Base-by-base conservation (phyloP, 352 stramenopile genomes). In the Hyaloperonospora brassicae region DNA sequence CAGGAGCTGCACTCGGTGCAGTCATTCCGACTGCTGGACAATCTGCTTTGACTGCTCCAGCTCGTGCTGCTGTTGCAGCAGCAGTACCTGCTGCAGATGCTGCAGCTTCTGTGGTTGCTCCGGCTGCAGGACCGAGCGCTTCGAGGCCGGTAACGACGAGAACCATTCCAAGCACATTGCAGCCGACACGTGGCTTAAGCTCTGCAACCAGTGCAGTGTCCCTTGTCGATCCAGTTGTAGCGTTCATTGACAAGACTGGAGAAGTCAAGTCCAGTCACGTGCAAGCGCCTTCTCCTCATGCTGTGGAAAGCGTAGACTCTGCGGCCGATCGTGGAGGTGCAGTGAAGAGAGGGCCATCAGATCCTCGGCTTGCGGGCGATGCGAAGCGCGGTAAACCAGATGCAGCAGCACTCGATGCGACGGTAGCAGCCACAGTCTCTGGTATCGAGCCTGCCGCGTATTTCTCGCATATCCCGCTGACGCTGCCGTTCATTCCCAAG, bases 221-320 rank as follows among this genome's bases (percentile, higher is more conserved):
- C 1, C 45, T 68, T 6, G 53, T 80, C n/a, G 72, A 84, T 47
- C 70, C 71, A 12, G 48, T 67, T 27, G 59, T 87, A 34, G 76
- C 72, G n/a, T 87, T 87, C 44, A 61, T 87, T 57, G 77, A 87
- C 62, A 85, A 72, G 61, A 84, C 70, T 10, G 73, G 73, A 0
- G 48, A 74, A 63, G 57, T 47, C 2, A 55, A 50, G 6, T n/a
- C 47, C 1, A 2, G 22, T 23, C 27, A 50, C 27, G 59, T 53
- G 25, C 46, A 24, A 17, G 55, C 55, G 10, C 41, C 63, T 23
- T 69, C 64, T 50, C 55, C 61, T 43, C 57, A 66, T 54, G 64
- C 61, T 11, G 64, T 72, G 34, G 64, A 72, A 25, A 72, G 61
- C 53, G 49, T 66, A 25, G 64, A 50, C 3, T 45, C 44, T 24